Conservation (phyloP, 1,139 yeast genomes). For the Hansenula anomala region DNA sequence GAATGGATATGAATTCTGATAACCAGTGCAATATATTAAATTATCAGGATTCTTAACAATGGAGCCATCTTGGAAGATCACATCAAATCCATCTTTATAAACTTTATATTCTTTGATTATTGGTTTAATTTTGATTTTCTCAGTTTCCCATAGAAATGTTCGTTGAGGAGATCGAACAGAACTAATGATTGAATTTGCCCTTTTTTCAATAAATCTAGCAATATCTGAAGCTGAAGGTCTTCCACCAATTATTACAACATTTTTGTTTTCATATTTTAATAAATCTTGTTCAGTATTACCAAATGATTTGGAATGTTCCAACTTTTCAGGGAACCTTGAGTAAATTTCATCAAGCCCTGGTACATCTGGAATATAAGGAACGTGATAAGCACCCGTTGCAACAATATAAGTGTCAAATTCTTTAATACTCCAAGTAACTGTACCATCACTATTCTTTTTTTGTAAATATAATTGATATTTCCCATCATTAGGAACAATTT, state of each 20-base stretch:
- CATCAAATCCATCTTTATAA: slow-evolving; percentile 18
- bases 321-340: slow-evolving; percentile 9
- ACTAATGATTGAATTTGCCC: slow-evolving; percentile 15
- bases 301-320: slow-evolving; percentile 25
- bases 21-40: slow-evolving; percentile 43
- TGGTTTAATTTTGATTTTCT: slow-evolving; percentile 12
- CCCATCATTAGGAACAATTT: slow-evolving; percentile 6
- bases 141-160: neutral
- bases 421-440: slow-evolving; percentile 32
- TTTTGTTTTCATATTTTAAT: slow-evolving; percentile 24
- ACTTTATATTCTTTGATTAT: slow-evolving; percentile 11
- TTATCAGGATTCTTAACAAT: slow-evolving; percentile 30
- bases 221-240: slow-evolving; percentile 43
- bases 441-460: slow-evolving; percentile 15
- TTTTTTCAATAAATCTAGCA: slow-evolving; percentile 19
- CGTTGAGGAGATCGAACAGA: slow-evolving; percentile 11
- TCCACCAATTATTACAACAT: slow-evolving; percentile 38
- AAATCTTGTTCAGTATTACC: slow-evolving; percentile 16
- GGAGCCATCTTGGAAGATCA: slow-evolving; percentile 32
- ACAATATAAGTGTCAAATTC: slow-evolving; percentile 46
- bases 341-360: slow-evolving; percentile 37
- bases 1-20: slow-evolving; percentile 37
- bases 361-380: slow-evolving; percentile 44
- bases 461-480: slow-evolving; percentile 14
- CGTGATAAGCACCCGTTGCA: slow-evolving; percentile 52